phyloP scores from a whole-genome alignment of 768 basidiomycete species.

The Antrodiella citrinella region DNA sequence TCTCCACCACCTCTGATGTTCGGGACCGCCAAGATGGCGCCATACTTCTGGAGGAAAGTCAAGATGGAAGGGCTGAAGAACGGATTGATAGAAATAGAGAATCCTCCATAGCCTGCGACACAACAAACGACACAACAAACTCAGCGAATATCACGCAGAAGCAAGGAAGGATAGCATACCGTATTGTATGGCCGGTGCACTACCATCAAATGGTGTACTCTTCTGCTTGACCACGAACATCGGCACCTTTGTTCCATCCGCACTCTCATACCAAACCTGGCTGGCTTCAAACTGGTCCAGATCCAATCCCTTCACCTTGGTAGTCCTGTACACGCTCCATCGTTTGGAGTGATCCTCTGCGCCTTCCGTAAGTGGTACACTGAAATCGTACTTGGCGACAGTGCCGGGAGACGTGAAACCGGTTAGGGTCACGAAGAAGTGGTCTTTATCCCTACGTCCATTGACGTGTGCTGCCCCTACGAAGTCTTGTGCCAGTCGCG shows the following conservation, averaged over 20 bases:
- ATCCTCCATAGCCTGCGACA: constrained; percentile 65
- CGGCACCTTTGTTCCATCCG: constrained; percentile 73
- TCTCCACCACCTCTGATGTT: constrained; percentile 54
- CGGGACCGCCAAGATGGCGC: constrained; percentile 52
- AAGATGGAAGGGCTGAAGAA: constrained; percentile 65
- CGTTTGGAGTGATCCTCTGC: constrained; percentile 23
- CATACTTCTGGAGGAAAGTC: constrained; percentile 66
- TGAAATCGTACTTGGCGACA: constrained; percentile 56
- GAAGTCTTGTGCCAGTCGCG: constrained; percentile 54
- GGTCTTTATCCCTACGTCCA: constrained; percentile 42
- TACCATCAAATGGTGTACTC: constrained; percentile 60
- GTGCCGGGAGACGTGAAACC: constrained; percentile 71
- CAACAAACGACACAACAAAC: background rate
- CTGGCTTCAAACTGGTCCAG: constrained; percentile 61
- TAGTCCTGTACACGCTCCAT: constrained; percentile 53
- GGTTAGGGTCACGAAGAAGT: constrained; percentile 56
- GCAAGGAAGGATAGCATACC: constrained; percentile 31
- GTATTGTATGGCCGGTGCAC: constrained; percentile 71
- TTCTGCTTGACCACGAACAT: constrained; percentile 83
- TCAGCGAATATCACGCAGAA: too few relatives aligned
- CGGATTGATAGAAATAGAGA: constrained; percentile 62
- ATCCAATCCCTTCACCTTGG: constrained; percentile 50
- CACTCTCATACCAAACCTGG: constrained; percentile 76
- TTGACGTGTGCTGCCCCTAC: constrained; percentile 56
- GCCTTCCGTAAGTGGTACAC: constrained; percentile 6